Evolutionary conservation across 176 grass and related monocot species (phyloP).

Genomic region (Alopecurus myosuroides): DNA sequence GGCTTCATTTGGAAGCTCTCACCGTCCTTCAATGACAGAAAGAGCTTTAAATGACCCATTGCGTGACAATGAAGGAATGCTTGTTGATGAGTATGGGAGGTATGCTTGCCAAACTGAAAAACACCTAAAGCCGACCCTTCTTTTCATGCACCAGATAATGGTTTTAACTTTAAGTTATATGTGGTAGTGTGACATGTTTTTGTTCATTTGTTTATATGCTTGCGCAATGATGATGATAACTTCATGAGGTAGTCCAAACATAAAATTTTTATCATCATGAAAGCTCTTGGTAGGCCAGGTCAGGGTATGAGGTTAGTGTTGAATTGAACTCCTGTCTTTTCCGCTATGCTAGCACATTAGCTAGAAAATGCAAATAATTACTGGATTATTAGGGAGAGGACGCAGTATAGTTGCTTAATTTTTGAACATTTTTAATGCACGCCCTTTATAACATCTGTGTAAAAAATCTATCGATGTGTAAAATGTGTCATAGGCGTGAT

Average conservation of each 20-base stretch:
- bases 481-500: background rate
- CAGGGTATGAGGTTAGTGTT: background rate
- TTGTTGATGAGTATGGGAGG: conserved; percentile 98
- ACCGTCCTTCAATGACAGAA: conserved; percentile 66
- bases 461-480: background rate
- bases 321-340: background rate
- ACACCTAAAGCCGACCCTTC: background rate
- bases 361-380: background rate
- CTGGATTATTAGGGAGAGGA: background rate
- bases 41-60: conserved; percentile 90
- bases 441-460: background rate
- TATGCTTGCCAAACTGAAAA: conserved; percentile 21
- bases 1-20: conserved; percentile 68
- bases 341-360: background rate
- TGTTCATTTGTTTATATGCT: background rate
- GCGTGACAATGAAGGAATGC: conserved; percentile 89
- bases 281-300: background rate
- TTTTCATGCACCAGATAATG: background rate
- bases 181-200: background rate
- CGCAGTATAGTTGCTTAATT: background rate
- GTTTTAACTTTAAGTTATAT: background rate
- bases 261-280: conserved; percentile 1
- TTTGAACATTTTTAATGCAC: background rate
- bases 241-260: background rate
- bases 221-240: background rate